Evolutionary conservation across 2,329 filamentous ascomycete species (phyloP).

Genomic region (Fusarium ambrosium): DNA sequence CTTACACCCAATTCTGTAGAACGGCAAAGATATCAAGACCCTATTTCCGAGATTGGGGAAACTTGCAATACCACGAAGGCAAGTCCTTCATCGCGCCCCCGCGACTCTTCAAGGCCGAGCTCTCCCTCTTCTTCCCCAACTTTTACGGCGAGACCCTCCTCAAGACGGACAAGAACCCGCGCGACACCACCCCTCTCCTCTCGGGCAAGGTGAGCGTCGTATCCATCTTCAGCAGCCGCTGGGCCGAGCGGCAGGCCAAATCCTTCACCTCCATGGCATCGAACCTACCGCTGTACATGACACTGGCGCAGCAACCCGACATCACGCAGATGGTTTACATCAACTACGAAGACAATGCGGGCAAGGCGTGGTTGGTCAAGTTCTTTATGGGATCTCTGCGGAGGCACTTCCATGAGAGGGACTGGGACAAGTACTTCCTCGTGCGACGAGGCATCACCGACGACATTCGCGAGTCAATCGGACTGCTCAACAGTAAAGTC

Average conservation of each 20-base stretch:
- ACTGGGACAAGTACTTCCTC: constrained; percentile 74
- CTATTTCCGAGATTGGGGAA: constrained; percentile 96
- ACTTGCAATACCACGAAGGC: constrained; percentile 84
- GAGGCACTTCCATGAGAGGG: constrained; percentile 61
- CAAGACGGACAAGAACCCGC: constrained; percentile 62
- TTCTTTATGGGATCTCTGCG: constrained; percentile 69
- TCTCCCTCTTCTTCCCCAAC: constrained; percentile 94
- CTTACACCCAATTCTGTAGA: constrained; percentile 54
- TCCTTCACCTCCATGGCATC: constrained; percentile 75
- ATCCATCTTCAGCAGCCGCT: constrained; percentile 83
- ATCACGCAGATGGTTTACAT: constrained; percentile 83
- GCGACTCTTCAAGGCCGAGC: constrained; percentile 84
- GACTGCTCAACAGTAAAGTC: constrained; percentile 88
- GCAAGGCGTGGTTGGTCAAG: constrained; percentile 72
- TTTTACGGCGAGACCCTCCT: constrained; percentile 83
- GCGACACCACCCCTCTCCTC: constrained; percentile 82
- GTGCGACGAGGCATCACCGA: constrained; percentile 70
- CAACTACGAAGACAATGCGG: constrained; percentile 86
- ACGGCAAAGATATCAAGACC: constrained; percentile 84
- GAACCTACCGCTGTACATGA: constrained; percentile 78
- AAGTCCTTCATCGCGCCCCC: constrained; percentile 92
- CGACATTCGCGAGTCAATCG: constrained; percentile 73
- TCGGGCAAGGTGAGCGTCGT: constrained; percentile 82
- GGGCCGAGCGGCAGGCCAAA: constrained; percentile 85
- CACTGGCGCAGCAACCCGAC: constrained; percentile 67